Conservation (phyloP, 225 moss, liverwort and hornwort genomes). For the Antitrichia curtipendula region DNA sequence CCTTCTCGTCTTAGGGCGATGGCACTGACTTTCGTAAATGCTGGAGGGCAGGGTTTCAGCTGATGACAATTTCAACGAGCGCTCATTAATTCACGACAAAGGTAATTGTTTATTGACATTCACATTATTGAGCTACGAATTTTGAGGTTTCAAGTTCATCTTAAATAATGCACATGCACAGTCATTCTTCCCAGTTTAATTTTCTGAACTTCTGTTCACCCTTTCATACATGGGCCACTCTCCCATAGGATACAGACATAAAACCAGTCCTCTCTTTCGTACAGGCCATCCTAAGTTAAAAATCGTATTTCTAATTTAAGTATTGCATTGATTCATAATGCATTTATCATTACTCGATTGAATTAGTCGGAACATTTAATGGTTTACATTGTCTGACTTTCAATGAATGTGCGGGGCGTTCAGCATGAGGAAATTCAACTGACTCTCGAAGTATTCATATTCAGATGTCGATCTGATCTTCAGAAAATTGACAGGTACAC, state of each 20-base stretch:
- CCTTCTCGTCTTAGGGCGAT: neutral
- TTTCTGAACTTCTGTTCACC: neutral
- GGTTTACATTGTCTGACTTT: neutral
- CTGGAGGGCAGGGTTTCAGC: constrained; percentile 24
- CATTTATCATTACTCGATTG: neutral
- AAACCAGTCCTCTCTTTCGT: neutral
- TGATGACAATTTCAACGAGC: constrained; percentile 22
- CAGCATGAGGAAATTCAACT: neutral
- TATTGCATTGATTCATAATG: neutral
- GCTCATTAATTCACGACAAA: constrained; percentile 1
- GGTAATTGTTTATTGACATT: neutral
- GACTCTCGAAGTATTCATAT: neutral
- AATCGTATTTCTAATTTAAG: neutral
- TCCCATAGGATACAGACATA: neutral
- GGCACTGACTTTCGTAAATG: neutral
- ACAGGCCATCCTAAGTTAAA: neutral
- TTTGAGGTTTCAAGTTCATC: neutral
- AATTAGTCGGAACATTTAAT: neutral
- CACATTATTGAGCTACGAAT: neutral
- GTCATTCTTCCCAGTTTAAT: neutral
- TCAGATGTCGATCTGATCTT: constrained; percentile 2
- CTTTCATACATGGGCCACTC: neutral
- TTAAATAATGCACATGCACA: neutral
- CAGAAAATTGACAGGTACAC: neutral
- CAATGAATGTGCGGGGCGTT: neutral